Evolutionary conservation across 129 eudicot genomes (phyloP), one percentile per base, ranked within the genome.

Genomic region (Chrysanthemum seticuspe): DNA sequence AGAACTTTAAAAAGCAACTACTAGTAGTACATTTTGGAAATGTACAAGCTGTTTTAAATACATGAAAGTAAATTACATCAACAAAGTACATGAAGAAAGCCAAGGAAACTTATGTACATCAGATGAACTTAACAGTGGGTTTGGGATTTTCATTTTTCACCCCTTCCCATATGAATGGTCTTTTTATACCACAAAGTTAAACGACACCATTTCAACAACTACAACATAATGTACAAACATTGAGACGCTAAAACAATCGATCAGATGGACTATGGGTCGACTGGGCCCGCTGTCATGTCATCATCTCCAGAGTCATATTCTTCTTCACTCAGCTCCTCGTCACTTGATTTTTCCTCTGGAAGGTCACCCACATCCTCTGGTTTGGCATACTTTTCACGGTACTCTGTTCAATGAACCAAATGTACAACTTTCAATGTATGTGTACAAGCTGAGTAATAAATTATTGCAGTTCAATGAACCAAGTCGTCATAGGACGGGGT

Each of bases 311-410:
- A 89, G 70, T 84, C 98, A 14, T 82, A 80, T 48, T 84, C 98
- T 1, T 67, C 90, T 74, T 89, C 96, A 21, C 91, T 89, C 81
- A 87, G 74, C 45, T 92, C 96, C 58, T 93, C 98, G 8, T 89
- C 95, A 51, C 98, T 93, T 4, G 88, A 87, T 67, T 78, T 70
- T 77, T 93, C 96, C 64, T 89, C 96, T 10, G 87, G 84, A 34
- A 74, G 80, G n/a, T 83, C 95, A 16, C 98, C 98, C 45, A 74
- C 85, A 62, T 92, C 96, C 74, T 89, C 98, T 23, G 95, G 87
- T 80, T 89, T 93, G 6, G 98, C 98, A 29, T 89, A 93, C 77
- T 79, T 89, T 83, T 87, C 83, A 45, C 96, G 86, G 74, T 85
- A 89, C 78, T 93, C 96, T 93, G 87, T 49, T 78, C 27, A 65